These are phyloP conservation scores for Lodderomyces pseudojiufengensis DNA, from an alignment of 1,139 yeast genomes.

Conservation along the genomic window DNA sequence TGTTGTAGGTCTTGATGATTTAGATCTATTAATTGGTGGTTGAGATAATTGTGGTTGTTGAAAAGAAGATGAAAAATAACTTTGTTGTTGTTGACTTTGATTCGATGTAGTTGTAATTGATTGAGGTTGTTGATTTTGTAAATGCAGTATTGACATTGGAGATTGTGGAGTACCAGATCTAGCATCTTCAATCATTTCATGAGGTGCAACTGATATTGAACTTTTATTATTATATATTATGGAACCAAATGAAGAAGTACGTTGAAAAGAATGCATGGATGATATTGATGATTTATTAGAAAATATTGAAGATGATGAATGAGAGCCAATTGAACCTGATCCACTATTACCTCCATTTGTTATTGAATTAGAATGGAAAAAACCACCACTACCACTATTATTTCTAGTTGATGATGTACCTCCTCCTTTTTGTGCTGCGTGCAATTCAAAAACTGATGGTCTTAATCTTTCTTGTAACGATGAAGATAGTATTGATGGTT, in stretches of 20 bases:
- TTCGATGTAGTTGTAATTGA: background rate
- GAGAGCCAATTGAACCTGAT: constrained; percentile 27
- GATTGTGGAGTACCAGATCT: constrained; percentile 5
- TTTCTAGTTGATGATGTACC: constrained; percentile 11
- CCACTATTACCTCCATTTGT: background rate
- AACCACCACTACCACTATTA: constrained; percentile 1
- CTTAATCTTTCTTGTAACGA: constrained; percentile 32
- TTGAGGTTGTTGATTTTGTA: background rate
- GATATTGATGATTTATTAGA: constrained; percentile 33
- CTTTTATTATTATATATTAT: constrained; percentile 14
- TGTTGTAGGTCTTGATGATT: constrained; percentile 7
- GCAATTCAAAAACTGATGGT: constrained; percentile 43
- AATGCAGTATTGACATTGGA: constrained; percentile 1
- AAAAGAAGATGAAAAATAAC: background rate
- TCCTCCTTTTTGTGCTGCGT: constrained; percentile 13
- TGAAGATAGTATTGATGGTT: constrained; percentile 20
- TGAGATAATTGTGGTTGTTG: background rate
- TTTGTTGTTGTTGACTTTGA: background rate
- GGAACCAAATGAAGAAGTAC: constrained; percentile 24
- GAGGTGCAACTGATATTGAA: constrained; percentile 26
- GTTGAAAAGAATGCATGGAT: constrained; percentile 18
- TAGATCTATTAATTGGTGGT: background rate
- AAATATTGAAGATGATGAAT: constrained; percentile 29
- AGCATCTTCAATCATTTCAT: constrained; percentile 14
- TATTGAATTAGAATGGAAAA: background rate